These are phyloP conservation scores for Penicillium herquei DNA, from an alignment of 495 filamentous ascomycete species.

Conservation along the genomic window DNA sequence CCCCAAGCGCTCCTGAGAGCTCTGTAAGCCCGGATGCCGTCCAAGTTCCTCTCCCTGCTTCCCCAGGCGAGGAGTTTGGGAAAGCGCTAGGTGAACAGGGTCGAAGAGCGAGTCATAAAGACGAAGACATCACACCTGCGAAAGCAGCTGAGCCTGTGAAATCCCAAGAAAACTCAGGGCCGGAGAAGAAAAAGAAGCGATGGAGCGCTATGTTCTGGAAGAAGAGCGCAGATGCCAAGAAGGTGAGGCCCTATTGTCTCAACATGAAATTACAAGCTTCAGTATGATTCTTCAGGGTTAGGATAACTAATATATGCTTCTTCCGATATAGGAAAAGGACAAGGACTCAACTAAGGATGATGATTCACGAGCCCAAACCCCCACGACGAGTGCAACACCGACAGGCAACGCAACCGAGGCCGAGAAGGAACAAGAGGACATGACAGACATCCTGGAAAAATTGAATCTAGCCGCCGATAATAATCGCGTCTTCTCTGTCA, in stretches of 20 bases:
- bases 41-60: conserved; percentile 37
- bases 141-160: conserved; percentile 22
- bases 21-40: conserved; percentile 25
- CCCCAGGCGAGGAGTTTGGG: conserved; percentile 38
- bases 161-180: conserved; percentile 6
- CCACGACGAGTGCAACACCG: conserved; percentile 12
- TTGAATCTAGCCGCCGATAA: conserved; percentile 76
- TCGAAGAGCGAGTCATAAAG: conserved; percentile 22
- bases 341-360: background rate
- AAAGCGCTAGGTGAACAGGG: conserved; percentile 38
- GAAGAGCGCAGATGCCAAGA: conserved; percentile 40
- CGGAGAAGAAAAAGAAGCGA: conserved; percentile 39
- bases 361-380: conserved; percentile 6
- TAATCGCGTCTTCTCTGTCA: conserved; percentile 79
- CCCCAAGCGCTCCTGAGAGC: conserved; percentile 4
- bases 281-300: background rate
- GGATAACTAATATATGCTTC: conserved; percentile 3
- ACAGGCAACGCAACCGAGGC: conserved; percentile 35
- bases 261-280: background rate
- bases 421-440: conserved; percentile 67
- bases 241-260: conserved; percentile 22
- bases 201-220: conserved; percentile 46
- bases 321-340: conserved; percentile 6
- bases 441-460: conserved; percentile 71
- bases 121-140: conserved; percentile 12